Percentiles rank a stretch among this genome's conserved stretches.
Conservation (phyloP, 805 yeast genomes). For the Barnettozyma pratensis region DNA sequence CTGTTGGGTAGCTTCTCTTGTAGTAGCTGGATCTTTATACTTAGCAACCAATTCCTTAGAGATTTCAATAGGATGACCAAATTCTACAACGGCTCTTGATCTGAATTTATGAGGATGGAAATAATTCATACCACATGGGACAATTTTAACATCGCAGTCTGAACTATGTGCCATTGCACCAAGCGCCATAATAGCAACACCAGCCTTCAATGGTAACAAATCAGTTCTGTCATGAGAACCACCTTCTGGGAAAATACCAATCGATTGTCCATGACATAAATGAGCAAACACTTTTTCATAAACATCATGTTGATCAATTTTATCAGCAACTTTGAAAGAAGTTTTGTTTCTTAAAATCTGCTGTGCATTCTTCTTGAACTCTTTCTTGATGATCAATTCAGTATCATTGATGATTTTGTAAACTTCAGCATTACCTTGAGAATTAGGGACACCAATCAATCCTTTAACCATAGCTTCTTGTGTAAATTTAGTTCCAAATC, state of each 20-base stretch:
- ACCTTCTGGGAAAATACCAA: slow-evolving; percentile 97
- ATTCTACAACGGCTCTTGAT: slow-evolving; percentile 91
- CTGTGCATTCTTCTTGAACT: slow-evolving; percentile 51
- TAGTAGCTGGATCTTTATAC: slow-evolving; percentile 54
- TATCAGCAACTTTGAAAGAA: slow-evolving; percentile 65
- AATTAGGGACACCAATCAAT: slow-evolving; percentile 68
- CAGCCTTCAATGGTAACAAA: slow-evolving; percentile 88
- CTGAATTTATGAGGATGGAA: slow-evolving; percentile 95
- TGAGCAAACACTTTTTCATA: slow-evolving; percentile 83
- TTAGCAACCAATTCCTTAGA: slow-evolving; percentile 53
- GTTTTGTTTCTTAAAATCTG: slow-evolving; percentile 47
- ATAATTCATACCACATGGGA: slow-evolving; percentile 97
- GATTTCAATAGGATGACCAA: slow-evolving; percentile 82
- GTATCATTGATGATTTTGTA: slow-evolving; percentile 65
- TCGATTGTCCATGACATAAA: slow-evolving; percentile 69
- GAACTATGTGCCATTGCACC: slow-evolving; percentile 86
- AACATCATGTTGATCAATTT: slow-evolving; percentile 81
- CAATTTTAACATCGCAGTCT: slow-evolving; percentile 72
- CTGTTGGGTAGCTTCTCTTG: slow-evolving; percentile 71
- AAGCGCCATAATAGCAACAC: slow-evolving; percentile 96
- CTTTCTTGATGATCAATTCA: slow-evolving; percentile 61
- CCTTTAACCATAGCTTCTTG: slow-evolving; percentile 55
- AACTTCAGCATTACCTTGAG: slow-evolving; percentile 72
- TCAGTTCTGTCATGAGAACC: slow-evolving; percentile 97
- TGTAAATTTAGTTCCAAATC: slow-evolving; percentile 64